Evolutionary conservation across 1,284 basidiomycete species (phyloP), one percentile per base, ranked within the genome.

Genomic region (Clitocybe nebularis): DNA sequence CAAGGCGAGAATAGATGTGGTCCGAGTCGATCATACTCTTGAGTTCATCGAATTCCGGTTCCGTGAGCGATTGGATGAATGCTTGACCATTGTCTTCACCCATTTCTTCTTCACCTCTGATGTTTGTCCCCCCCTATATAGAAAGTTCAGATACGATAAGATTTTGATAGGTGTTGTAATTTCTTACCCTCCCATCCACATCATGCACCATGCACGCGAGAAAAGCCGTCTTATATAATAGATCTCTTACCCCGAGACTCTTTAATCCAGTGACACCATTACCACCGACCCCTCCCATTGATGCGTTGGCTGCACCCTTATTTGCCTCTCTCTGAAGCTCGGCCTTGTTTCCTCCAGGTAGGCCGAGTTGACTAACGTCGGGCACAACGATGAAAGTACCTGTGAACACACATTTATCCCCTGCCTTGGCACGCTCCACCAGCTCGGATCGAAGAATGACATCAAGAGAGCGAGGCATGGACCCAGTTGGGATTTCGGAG

Each of bases 161-260:
- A 22, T 17, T 29, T 13, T 11, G 35, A 47, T 14, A 44, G 39
- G 22, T 10, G 8, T 20, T 20, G 16, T 29, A 22, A 37, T 20
- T 11, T 67, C 86, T 66, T 59, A 92, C 90, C 56, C 89, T 75
- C 23, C 83, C 82, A 58, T 97, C 93, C 1, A 86, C 81, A 57
- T 90, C 89, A 50, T 93, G 88, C 3, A 92, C 95, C 93, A 97
- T 97, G 59, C 95, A 99, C 4, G 95, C 93, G 50, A 99, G 68
- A 66, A 99, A 99, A 5, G 96, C 96, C 2, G 95, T 99, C 74
- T 98, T 98, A 67, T 99, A 99, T 56, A 93, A 91, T 51, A 99
- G 59, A 64, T 99, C 96, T 47, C 93, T 74, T 3, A 98, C 96
- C 64, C 96, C 96, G 10, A 99, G 71, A 47, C 82, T 88, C 66